Base-by-base conservation (phyloP, 805 yeast genomes). In the Wickerhamiella azyma region DNA sequence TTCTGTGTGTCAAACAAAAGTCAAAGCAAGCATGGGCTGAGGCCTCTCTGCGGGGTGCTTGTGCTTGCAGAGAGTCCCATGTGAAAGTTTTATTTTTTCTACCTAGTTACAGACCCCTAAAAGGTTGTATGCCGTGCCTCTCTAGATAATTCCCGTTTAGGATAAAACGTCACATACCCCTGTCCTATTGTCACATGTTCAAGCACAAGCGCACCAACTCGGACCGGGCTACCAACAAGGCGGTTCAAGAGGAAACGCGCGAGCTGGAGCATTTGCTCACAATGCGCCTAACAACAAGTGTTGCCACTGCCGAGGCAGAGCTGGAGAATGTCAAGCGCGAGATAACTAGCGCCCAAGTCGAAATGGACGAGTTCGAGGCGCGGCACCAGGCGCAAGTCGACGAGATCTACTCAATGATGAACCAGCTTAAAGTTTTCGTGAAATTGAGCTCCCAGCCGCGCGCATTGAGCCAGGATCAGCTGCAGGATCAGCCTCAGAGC, bases 201-300 rank as follows among this genome's bases (percentile, higher is more conserved):
- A 30, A 30, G 16, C 33, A 30, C 33, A 30, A 30, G 33, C 33
- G 33, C 33, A 16, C 16, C 33, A 13, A 13, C 14, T 6, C 33
- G 9, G 16, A 30, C 14, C 33, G 16, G 16, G 14, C 16, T 14
- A 5, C 33, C 11, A 3, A 4, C 9, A n/a, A 13, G 9, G 33
- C 33, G 11, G 33, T 41, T n/a, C 29, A 16, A 4, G 18, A 14
- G 2, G 44, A 41, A 26, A 41, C 44, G 2, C 14, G 44, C 5
- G 39, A 41, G 26, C 11, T 41, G n/a, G 44, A 41, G 44, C 44
- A 41, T 26, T 33, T 19, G 9, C 26, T 37, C 26, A 26, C 24
- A 8, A 24, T 41, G 44, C 35, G 35, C 26, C 44, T 41, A 2
- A 24, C 24, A 5, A 33, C 21, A 32, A 19, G 19, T 7, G 44